These are phyloP conservation scores for Forsythia viridissima DNA, from an alignment of 257 asterid species.

Conservation along the genomic window DNA sequence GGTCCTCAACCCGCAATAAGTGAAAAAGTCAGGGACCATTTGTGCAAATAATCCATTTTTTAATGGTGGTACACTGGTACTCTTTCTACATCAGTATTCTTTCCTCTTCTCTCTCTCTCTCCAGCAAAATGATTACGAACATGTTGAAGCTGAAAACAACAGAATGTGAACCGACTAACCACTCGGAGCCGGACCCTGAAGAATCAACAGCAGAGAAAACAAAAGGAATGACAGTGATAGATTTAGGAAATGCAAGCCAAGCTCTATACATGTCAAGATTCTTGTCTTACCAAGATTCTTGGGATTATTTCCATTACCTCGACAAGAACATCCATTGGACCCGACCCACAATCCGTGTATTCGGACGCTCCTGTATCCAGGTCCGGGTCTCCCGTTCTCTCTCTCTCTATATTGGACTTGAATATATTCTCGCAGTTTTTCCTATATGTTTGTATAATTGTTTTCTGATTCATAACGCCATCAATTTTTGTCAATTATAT, in stretches of 20 bases:
- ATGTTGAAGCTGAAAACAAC: neutral
- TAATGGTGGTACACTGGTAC: no score
- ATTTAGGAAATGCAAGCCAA: conserved; percentile 74
- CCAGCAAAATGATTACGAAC: neutral
- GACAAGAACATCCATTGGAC: conserved; percentile 86
- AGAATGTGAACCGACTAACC: neutral
- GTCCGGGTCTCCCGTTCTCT: conserved; percentile 30
- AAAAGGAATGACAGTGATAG: conserved; percentile 30
- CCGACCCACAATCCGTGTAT: conserved; percentile 85
- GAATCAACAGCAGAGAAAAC: conserved; percentile 24
- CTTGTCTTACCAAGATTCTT: conserved; percentile 61
- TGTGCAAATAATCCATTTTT: no score
- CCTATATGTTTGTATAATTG: neutral
- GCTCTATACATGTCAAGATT: conserved; percentile 58
- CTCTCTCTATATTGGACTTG: neutral
- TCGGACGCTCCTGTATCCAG: conserved; percentile 72
- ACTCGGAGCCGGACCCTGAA: conserved; percentile 12
- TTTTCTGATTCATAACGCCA: no score
- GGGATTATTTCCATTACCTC: conserved; percentile 77
- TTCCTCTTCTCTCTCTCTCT: neutral
- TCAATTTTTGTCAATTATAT: no score
- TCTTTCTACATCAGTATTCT: no score
- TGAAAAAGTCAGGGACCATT: no score
- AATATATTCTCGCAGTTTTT: neutral
- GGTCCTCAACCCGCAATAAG: no score